Conservation (phyloP, 495 filamentous ascomycete species). For the Filosporella fistucella region DNA sequence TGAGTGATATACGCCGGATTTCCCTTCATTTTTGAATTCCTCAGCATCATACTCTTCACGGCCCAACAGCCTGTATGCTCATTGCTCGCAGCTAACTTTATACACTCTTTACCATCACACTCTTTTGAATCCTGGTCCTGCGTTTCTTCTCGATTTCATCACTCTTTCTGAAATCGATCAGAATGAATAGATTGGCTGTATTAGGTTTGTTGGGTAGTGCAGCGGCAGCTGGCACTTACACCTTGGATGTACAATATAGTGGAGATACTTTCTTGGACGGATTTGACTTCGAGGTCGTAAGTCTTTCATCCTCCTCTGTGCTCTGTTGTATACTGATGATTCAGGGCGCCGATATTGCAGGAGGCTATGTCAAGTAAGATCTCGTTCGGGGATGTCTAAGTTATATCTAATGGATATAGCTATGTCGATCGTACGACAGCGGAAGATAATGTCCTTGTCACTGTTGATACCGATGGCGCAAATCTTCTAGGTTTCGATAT, state of each 20-base stretch:
- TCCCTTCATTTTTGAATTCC: no score
- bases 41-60: no score
- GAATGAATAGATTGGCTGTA: slow-evolving; percentile 10
- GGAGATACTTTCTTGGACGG: slow-evolving; percentile 24
- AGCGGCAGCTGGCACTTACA: neutral
- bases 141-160: slow-evolving; percentile 14
- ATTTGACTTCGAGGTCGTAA: slow-evolving; percentile 26
- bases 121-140: slow-evolving; percentile 2
- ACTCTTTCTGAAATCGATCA: slow-evolving; percentile 17
- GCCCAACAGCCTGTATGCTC: no score
- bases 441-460: neutral
- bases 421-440: slow-evolving; percentile 44
- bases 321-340: no score
- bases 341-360: slow-evolving; percentile 2
- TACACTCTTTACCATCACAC: neutral
- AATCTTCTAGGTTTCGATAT: slow-evolving; percentile 39
- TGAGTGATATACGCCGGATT: no score
- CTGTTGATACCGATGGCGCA: slow-evolving; percentile 24
- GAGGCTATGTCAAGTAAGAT: slow-evolving; percentile 1
- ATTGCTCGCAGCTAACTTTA: neutral
- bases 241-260: slow-evolving; percentile 8
- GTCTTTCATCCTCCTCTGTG: no score
- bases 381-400: neutral
- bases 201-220: slow-evolving; percentile 1
- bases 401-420: slow-evolving; percentile 26